Base-by-base conservation (phyloP, 441 rosid genomes). In the Heliophila coronopifolia region DNA sequence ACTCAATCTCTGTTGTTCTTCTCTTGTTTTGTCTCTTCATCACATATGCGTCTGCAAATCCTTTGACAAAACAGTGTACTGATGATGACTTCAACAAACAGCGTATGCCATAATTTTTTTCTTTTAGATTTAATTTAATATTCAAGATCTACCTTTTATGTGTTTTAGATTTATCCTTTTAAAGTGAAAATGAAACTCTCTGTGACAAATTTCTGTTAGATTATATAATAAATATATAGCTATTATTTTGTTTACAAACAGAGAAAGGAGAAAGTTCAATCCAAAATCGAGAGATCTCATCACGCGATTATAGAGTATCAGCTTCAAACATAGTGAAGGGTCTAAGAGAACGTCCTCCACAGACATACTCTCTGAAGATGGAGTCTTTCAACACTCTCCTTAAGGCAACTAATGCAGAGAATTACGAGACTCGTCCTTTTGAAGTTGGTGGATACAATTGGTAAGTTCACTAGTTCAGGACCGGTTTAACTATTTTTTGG, bases 321-420 rank as follows among this genome's bases (percentile, higher is more conserved):
- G 50, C 19, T 15, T 48, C 64, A 24, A 60, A 1, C 8, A 5
- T 7, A 1, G 17, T 50, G 8, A 51, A 2, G 15, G 65, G 59
- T 41, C 25, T 44, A 0, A 52, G 35, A 52, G 28, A 44, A 17
- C 28, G 1, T 37, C 35, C 15, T 22, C 66, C 66, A n/a, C 43
- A 46, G 7, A 0, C 66, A 5, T 61, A 61, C 39, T 35, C 46
- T 42, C 12, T 61, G 4, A 61, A 52, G 20, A 43, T 61, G 39
- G 53, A 61, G 27, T 61, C 59, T 34, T 52, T 43, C 37, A 43
- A 35, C 32, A 34, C 16, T 0, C 46, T 61, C 14, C 51, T 50
- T 4, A 43, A 27, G 10, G 51, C 66, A 43, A 4, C n/a, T 0
- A 0, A 40, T 9, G 0, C 40, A 18, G 58, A 51, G 2, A 43